These are phyloP conservation scores for Thermoascus crustaceus DNA, from an alignment of 2,329 filamentous ascomycete genomes.

Conservation along the genomic window DNA sequence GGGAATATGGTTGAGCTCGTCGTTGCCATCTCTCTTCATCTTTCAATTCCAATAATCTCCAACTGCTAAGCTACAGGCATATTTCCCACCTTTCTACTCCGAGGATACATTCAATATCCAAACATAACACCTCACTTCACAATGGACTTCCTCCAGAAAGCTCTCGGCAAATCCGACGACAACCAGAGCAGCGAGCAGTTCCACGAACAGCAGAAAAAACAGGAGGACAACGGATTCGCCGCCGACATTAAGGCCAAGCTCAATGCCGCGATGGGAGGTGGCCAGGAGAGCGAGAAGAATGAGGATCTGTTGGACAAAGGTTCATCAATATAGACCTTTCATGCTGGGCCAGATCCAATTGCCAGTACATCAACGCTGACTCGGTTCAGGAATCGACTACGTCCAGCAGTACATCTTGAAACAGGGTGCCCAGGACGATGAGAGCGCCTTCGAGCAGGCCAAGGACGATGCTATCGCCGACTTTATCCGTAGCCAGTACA, in stretches of 20 bases:
- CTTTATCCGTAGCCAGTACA: constrained; percentile 24
- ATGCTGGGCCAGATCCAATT: background rate
- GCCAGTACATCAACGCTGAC: constrained; percentile 1
- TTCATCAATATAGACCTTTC: constrained; percentile 25
- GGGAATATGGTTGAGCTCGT: no score
- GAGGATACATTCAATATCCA: no score
- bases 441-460: constrained; percentile 66
- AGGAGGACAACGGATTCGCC: constrained; percentile 38
- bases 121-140: no score
- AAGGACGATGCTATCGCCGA: constrained; percentile 48
- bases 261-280: constrained; percentile 64
- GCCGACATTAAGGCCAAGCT: constrained; percentile 61
- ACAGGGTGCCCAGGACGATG: constrained; percentile 63
- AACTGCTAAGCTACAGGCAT: no score
- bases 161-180: constrained; percentile 37
- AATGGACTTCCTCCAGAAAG: constrained; percentile 48
- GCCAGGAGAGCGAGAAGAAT: constrained; percentile 34
- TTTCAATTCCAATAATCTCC: no score
- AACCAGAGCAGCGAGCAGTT: constrained; percentile 21
- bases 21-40: no score
- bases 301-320: constrained; percentile 63
- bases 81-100: no score
- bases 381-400: constrained; percentile 59
- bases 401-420: constrained; percentile 69
- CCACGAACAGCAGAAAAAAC: constrained; percentile 14